phyloP scores from a whole-genome alignment of 192 early-diverging fungal species.

The Umbelopsis sp. region DNA sequence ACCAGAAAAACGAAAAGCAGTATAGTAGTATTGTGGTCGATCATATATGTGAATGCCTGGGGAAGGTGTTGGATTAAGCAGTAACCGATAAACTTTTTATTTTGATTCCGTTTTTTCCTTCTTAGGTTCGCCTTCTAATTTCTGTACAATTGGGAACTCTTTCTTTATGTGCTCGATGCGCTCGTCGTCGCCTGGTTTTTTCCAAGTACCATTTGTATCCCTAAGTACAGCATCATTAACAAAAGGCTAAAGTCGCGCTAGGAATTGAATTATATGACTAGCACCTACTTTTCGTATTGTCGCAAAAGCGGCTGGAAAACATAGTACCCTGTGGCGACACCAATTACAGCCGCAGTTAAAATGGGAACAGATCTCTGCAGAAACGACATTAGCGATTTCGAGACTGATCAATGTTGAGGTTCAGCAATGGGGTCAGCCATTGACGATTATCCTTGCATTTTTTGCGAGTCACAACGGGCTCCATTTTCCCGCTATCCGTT shows the following conservation, averaged over 20 bases:
- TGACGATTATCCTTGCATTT: too few relatives aligned
- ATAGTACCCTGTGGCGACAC: slow-evolving; percentile 37
- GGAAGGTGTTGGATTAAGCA: too few relatives aligned
- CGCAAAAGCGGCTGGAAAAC: slow-evolving; percentile 35
- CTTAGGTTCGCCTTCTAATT: background rate
- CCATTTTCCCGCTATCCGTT: too few relatives aligned
- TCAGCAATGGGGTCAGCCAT: too few relatives aligned
- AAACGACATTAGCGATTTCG: background rate
- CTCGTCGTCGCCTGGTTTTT: slow-evolving; percentile 25
- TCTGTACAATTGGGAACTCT: background rate
- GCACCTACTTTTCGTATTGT: slow-evolving; percentile 38
- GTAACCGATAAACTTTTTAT: too few relatives aligned
- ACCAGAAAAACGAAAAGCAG: too few relatives aligned
- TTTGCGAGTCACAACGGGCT: slow-evolving; percentile 2
- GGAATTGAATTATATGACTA: background rate
- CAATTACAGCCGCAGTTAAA: slow-evolving; percentile 23
- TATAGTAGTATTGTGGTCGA: too few relatives aligned
- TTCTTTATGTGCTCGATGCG: slow-evolving; percentile 15
- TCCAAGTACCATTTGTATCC: slow-evolving; percentile 37
- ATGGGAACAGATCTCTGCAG: slow-evolving; percentile 13
- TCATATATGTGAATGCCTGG: too few relatives aligned
- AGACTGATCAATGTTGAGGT: too few relatives aligned
- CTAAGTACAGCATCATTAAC: slow-evolving; percentile 3
- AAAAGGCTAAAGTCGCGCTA: background rate
- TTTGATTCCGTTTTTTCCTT: background rate